Conservation (phyloP, 805 yeast species). For the Cyberlindnera misumaiensis region DNA sequence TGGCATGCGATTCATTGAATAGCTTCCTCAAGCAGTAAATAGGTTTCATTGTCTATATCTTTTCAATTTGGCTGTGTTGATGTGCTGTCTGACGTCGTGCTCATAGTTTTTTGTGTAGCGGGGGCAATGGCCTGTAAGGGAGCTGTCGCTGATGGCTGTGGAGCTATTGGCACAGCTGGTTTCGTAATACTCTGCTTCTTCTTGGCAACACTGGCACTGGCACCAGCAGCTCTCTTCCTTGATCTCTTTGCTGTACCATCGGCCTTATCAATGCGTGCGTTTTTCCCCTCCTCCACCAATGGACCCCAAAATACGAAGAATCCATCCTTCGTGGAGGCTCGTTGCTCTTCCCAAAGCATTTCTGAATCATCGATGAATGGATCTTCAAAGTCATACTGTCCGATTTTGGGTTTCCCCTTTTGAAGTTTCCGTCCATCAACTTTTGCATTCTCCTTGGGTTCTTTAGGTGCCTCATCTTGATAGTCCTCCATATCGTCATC, state of each 20-base stretch:
- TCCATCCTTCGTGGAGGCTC: constrained; percentile 90
- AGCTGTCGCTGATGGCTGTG: background rate
- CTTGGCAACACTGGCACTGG: constrained; percentile 4
- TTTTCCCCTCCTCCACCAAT: constrained; percentile 54
- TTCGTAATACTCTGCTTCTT: constrained; percentile 7
- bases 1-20: constrained; percentile 8
- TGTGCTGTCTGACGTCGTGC: background rate
- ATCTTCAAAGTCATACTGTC: constrained; percentile 86
- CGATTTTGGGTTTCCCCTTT: constrained; percentile 65
- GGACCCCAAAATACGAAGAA: constrained; percentile 95
- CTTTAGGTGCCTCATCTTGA: constrained; percentile 26
- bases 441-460: constrained; percentile 25
- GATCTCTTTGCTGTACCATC: constrained; percentile 37
- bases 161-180: constrained; percentile 4
- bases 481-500: constrained; percentile 37
- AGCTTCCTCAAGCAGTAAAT: background rate
- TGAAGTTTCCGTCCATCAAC: constrained; percentile 38
- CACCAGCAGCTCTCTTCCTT: constrained; percentile 23
- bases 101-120: background rate
- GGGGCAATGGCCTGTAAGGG: background rate
- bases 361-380: constrained; percentile 97
- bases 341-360: constrained; percentile 85
- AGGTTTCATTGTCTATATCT: too few species aligned
- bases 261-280: constrained; percentile 39
- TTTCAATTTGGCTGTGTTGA: background rate